Evolutionary conservation across 176 grass and related monocot species (phyloP).

Genomic region (Metroxylon sagu): DNA sequence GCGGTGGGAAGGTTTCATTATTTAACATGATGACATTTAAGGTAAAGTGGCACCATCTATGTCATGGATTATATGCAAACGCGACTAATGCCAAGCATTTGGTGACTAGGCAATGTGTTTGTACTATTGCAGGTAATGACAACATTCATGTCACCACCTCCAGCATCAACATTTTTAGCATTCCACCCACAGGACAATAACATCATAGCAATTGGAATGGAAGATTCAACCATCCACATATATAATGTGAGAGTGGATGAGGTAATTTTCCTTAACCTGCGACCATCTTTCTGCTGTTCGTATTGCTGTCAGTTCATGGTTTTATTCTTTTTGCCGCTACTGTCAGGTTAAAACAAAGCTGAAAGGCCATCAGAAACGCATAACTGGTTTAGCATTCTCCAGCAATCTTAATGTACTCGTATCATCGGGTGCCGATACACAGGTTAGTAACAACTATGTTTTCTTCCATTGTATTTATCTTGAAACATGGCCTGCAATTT

Average conservation of each 20-base stretch:
- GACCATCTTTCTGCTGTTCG: slow-evolving; percentile 3
- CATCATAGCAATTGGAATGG: slow-evolving; percentile 99
- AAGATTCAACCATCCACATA: slow-evolving; percentile 99
- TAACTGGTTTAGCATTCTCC: slow-evolving; percentile 90
- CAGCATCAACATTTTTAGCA: slow-evolving; percentile 88
- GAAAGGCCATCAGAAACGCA: slow-evolving; percentile 89
- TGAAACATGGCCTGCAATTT: not conserved
- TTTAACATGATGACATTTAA: slow-evolving; percentile 99
- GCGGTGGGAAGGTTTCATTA: slow-evolving; percentile 93
- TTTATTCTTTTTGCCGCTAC: not conserved
- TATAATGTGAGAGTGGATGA: slow-evolving; percentile 99
- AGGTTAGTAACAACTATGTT: slow-evolving; percentile 36
- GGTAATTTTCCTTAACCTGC: slow-evolving; percentile 25
- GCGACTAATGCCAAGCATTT: too few relatives aligned
- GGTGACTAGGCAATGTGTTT: too few relatives aligned
- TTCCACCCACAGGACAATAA: slow-evolving; percentile 99
- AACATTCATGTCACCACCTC: slow-evolving; percentile 86
- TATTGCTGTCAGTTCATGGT: slow-evolving; percentile 21
- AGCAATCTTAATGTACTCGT: slow-evolving; percentile 69
- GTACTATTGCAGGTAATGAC: slow-evolving; percentile 68
- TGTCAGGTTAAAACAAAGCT: slow-evolving; percentile 83
- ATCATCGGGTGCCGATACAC: slow-evolving; percentile 93
- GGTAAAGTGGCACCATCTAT: slow-evolving; percentile 36
- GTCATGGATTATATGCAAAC: not conserved
- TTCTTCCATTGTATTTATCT: slow-evolving; percentile 5